Base-by-base conservation (phyloP, 805 yeast species). In the Millerozyma miso region DNA sequence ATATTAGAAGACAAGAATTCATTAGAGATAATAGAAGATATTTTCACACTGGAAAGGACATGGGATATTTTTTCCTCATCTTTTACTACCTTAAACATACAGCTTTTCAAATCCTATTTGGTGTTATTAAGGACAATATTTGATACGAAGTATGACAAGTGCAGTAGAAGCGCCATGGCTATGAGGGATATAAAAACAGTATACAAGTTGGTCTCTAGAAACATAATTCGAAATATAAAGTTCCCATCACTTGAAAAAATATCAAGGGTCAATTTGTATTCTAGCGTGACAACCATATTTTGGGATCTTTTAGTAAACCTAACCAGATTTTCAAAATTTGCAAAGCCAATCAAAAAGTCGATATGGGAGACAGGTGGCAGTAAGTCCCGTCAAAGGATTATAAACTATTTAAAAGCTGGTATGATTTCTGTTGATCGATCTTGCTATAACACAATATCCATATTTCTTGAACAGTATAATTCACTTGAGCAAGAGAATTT, bases 311-410 rank as follows among this genome's bases (percentile, higher is more conserved):
- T 83, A 31, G 59, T 67, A 3, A 51, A 63, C 0, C 50, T 83
- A 19, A 69, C 77, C 0, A 46, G 47, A 13, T 60, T 58, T 37
- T 34, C 59, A 7, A 32, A 42, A 14, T 29, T 13, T 33, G 5
- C 46, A 2, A 23, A 49, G 13, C 56, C 59, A n/a, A 60, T 69
- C 35, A 75, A 77, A 47, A 65, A 72, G 14, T 74, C 67, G 20
- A 67, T 83, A 38, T 82, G 88, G 83, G 60, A 69, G 3, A 46
- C 56, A 3, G 76, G 73, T 16, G 83, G 82, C 14, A 50, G 53
- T 37, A 67, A 67, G 42, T 48, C 58, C 43, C 62, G 63, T 3
- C 49, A 79, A 1, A 72, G 71, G 44, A 53, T 85, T 8, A 37
- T 67, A 1, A 72, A 63, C 0, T 73, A 81, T 47, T 50, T 85